Evolutionary conservation across 176 grass and related monocot genomes (phyloP).

Genomic region (Musa beccarii): DNA sequence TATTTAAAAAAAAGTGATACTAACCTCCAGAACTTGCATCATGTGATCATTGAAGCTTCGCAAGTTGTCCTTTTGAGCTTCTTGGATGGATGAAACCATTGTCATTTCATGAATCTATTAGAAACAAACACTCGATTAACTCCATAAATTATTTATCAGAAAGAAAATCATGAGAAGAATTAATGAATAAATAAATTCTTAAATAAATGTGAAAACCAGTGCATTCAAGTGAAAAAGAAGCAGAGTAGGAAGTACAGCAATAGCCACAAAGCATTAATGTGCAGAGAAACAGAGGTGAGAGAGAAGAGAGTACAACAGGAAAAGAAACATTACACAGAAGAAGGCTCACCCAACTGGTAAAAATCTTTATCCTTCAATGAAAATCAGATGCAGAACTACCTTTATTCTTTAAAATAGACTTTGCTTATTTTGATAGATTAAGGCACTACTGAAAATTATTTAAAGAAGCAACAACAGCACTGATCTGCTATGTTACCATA

Average conservation of each 20-base stretch:
- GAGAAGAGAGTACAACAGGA: too few species aligned
- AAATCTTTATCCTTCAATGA: too few species aligned
- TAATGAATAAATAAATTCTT: neutral
- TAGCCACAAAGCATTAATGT: neutral
- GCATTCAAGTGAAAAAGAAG: neutral
- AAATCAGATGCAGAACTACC: too few species aligned
- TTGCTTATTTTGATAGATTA: too few species aligned
- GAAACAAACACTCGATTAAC: slow-evolving; percentile 2
- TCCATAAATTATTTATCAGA: slow-evolving; percentile 13
- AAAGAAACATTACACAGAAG: too few species aligned
- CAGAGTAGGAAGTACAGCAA: neutral
- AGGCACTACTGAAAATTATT: too few species aligned
- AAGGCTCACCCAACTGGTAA: too few species aligned
- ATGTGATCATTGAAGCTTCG: slow-evolving; percentile 85
- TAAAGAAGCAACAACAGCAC: too few species aligned
- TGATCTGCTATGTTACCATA: too few species aligned
- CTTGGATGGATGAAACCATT: slow-evolving; percentile 95
- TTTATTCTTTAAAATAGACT: too few species aligned
- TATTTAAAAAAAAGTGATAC: slow-evolving; percentile 18
- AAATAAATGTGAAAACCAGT: neutral
- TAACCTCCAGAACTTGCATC: slow-evolving; percentile 92
- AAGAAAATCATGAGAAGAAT: slow-evolving; percentile 18
- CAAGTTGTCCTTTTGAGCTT: slow-evolving; percentile 99
- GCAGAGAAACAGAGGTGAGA: too few species aligned
- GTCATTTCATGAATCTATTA: slow-evolving; percentile 91